Evolutionary conservation across 306 rosid genomes (phyloP).

Genomic region (Bauhinia variegata): DNA sequence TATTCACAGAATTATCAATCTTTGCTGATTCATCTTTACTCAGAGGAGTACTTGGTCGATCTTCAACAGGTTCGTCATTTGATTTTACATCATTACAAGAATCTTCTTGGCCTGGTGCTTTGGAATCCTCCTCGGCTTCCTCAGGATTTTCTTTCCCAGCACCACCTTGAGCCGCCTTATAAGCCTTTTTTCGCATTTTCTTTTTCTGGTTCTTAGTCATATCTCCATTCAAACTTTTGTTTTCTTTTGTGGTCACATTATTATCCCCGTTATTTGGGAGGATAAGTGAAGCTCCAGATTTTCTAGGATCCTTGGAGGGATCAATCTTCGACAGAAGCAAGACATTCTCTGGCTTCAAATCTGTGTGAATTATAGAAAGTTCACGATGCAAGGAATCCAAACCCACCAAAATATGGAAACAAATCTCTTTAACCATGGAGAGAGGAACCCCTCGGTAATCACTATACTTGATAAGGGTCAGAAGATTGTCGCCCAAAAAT

Average conservation of each 20-base stretch:
- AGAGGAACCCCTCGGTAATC: conserved; percentile 82
- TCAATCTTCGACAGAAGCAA: conserved; percentile 82
- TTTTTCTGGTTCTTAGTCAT: conserved; percentile 74
- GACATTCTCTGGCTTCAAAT: conserved; percentile 95
- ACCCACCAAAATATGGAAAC: conserved; percentile 83
- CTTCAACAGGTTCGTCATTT: conserved; percentile 47
- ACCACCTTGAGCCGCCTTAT: conserved; percentile 71
- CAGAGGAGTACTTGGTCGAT: conserved; percentile 43
- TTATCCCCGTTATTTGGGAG: conserved; percentile 61
- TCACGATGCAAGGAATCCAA: conserved; percentile 94
- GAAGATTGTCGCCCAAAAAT: conserved; percentile 91
- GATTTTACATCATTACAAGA: conserved; percentile 54
- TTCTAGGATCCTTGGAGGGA: conserved; percentile 81
- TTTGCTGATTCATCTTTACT: no score
- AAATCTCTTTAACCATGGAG: conserved; percentile 86
- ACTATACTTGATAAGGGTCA: conserved; percentile 87
- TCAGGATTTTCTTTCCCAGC: conserved; percentile 54
- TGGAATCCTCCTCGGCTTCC: conserved; percentile 62
- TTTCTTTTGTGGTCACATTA: conserved; percentile 48
- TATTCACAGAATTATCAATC: no score
- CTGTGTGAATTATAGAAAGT: conserved; percentile 91
- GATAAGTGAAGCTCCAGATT: conserved; percentile 68
- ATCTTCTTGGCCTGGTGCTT: conserved; percentile 46
- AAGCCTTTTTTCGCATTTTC: conserved; percentile 80
- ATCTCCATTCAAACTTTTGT: conserved; percentile 63